A percentile compares a stretch with the other conserved stretches of the same genome.
Conservation (phyloP, 768 basidiomycete genomes). For the Podaxis rugospora region DNA sequence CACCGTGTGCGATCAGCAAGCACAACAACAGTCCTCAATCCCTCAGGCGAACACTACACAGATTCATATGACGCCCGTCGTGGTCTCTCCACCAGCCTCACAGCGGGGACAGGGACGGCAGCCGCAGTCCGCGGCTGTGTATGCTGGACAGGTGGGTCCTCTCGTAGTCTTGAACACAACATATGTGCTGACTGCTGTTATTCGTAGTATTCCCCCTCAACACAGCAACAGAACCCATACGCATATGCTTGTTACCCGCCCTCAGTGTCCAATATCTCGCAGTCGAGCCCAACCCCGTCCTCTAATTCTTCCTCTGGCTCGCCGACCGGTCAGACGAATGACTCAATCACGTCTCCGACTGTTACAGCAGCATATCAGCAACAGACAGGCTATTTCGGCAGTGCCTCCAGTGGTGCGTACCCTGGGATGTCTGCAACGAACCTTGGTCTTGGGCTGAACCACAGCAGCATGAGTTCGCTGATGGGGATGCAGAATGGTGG, state of each 20-base stretch:
- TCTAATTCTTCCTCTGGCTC: background rate
- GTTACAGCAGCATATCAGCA: background rate
- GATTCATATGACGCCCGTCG: constrained; percentile 1
- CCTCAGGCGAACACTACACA: background rate
- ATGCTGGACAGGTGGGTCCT: constrained; percentile 4
- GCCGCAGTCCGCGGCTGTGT: background rate
- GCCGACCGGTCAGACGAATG: background rate
- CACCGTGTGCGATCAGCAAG: constrained; percentile 16
- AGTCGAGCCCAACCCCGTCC: background rate
- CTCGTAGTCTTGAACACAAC: background rate
- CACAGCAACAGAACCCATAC: constrained; percentile 5
- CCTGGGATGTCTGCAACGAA: background rate
- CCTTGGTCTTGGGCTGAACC: background rate
- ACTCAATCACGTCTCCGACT: background rate
- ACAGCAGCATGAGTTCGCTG: background rate
- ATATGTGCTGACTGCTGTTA: background rate
- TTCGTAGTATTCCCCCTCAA: constrained; percentile 1
- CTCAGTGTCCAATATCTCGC: background rate
- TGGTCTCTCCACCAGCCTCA: background rate
- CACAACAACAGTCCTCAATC: constrained; percentile 6
- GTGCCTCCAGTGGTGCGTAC: background rate
- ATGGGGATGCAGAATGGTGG: constrained; percentile 3
- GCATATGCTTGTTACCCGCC: constrained; percentile 6
- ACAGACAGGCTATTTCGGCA: background rate
- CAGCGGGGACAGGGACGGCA: constrained; percentile 6